Conservation (phyloP, 768 basidiomycete genomes). For the Daedaleopsis nitida region DNA sequence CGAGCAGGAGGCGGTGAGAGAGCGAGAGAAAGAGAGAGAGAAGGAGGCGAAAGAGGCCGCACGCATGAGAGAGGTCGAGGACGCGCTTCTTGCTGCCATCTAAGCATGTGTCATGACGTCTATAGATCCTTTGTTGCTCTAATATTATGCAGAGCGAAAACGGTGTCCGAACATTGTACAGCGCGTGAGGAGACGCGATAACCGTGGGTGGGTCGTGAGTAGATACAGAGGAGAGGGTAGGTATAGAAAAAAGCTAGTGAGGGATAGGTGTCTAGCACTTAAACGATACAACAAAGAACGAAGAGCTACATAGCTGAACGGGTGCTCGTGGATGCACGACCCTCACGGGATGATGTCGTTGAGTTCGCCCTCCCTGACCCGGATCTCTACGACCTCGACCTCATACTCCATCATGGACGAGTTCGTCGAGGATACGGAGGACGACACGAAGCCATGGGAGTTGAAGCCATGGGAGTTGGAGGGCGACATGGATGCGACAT, state of each 20-base stretch:
- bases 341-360: slow-evolving; percentile 69
- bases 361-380: slow-evolving; percentile 77
- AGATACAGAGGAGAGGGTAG: neutral
- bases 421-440: slow-evolving; percentile 68
- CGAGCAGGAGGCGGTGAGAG: slow-evolving; percentile 65
- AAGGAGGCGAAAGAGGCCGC: slow-evolving; percentile 53
- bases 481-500: slow-evolving; percentile 83
- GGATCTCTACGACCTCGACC: slow-evolving; percentile 86
- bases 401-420: slow-evolving; percentile 75
- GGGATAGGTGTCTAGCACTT: slow-evolving; percentile 17
- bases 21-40: slow-evolving; percentile 56
- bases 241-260: slow-evolving; percentile 12
- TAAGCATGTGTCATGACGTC: slow-evolving; percentile 9
- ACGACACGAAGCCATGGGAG: slow-evolving; percentile 63
- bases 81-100: slow-evolving; percentile 57
- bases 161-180: slow-evolving; percentile 13
- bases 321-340: slow-evolving; percentile 1
- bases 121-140: neutral
- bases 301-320: slow-evolving; percentile 12
- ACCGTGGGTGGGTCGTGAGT: neutral
- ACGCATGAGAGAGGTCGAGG: slow-evolving; percentile 62
- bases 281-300: slow-evolving; percentile 13
- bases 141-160: neutral
- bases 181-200: neutral
- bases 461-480: slow-evolving; percentile 69